Base-by-base conservation (phyloP, 495 filamentous ascomycete species). In the Halenospora varia region DNA sequence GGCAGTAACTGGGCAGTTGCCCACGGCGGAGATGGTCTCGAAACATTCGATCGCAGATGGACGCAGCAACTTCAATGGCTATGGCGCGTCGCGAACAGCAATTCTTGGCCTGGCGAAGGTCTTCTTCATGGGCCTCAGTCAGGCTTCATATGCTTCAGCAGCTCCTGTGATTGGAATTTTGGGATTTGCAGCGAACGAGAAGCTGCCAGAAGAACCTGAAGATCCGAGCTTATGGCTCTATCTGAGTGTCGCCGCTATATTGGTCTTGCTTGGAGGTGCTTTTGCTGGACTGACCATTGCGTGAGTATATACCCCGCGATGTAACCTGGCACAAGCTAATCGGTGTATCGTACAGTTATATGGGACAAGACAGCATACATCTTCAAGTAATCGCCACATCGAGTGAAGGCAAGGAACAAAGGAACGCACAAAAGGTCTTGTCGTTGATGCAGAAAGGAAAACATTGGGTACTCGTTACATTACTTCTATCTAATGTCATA, bases 391-490 rank as follows among this genome's bases (percentile, higher is more conserved):
- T 98, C 60, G 79, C 86, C 56, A 83, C 82, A 42, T 91, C 90
- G n/a, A 87, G 90, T 42, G 80, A 83, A 70, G 87, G 72, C 58
- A 76, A 71, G 20, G 91, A 98, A 67, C 82, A 84, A 61, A 88
- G 86, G 64, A 87, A 97, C 68, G 95, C 94, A 1, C 80, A 77
- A 23, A 86, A 82, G 59, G 94, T 98, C 0, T 81, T 92, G 58
- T 81, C 82, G 23, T 76, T 98, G 15, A 71, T 98, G 46, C 85
- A 93, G 56, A 84, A 81, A 47, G 95, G 94, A 42, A 98, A 98
- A 66, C 94, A 98, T 71, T 98, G 94, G 94, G 94, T 98, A n/a
- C 76, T 98, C 53, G 94, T 98, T 26, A 98, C 94, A 11, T 75
- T 98, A 25, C 81, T 98, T 2, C 75, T 98, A 49, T 89, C 90